Base-by-base conservation (phyloP, 345 rosid species). In the Ceriops decandra region DNA sequence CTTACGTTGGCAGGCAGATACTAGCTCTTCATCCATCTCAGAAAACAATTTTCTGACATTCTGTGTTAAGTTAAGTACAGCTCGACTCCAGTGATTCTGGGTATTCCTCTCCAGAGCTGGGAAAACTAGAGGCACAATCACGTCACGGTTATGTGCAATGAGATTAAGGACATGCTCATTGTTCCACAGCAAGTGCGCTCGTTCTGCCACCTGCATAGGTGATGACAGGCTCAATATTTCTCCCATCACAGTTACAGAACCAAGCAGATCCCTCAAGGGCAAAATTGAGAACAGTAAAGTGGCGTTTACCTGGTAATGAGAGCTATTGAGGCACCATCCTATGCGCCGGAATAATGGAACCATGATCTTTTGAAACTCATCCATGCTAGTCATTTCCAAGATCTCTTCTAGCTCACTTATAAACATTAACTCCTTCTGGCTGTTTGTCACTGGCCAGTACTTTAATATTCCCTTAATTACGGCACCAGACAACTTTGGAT, bases 391-490 rank as follows among this genome's bases (percentile, higher is more conserved):
- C 85, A 83, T 84, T 77, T 90, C 92, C 81, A 87, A 70, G 81
- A 90, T 81, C 81, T 90, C 92, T 83, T 90, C 96, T 75, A 87
- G 52, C 81, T 90, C 96, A 11, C 96, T 87, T 71, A 90, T 79
- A 74, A 87, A 90, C 96, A 90, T 87, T 81, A 90, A 76, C 78
- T 86, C 92, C 83, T 90, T 90, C 81, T 87, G 96, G 80, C 96
- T 87, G 70, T 84, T 87, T 24, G 90, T 87, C 62, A 90, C 80
- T 0, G 96, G 96, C 96, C 96, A 90, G 77, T 86, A 90, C 76
- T 82, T 90, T 76, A 90, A 62, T 57, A 87, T 80, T 54, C 92
- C 90, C 82, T 78, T 81, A 47, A 90, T 86, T 72, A 84, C 90
- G 57, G 67, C 42, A 74, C 75, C 63, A n/a, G 84, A 81, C 73